These are phyloP conservation scores for Diaporthe vaccinii DNA, from an alignment of 2,329 filamentous ascomycete species.

Conservation along the genomic window DNA sequence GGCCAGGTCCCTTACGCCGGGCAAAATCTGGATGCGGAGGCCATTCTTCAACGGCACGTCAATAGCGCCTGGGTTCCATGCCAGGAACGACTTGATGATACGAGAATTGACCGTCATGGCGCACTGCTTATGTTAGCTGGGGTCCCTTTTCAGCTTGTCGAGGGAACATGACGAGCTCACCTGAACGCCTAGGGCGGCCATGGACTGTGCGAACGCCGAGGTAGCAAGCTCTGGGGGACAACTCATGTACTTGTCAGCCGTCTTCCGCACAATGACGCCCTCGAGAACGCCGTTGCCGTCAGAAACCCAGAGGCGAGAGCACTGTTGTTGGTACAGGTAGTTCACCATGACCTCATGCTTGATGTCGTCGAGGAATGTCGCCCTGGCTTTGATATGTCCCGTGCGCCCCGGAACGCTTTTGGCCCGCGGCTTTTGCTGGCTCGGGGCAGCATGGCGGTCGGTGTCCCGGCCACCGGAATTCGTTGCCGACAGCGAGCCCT, in stretches of 20 bases:
- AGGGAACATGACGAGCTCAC: constrained; percentile 55
- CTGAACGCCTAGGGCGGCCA: constrained; percentile 78
- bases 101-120: constrained; percentile 86
- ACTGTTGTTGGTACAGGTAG: constrained; percentile 86
- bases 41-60: constrained; percentile 84
- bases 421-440: constrained; percentile 60
- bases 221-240: constrained; percentile 75
- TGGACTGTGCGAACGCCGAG: constrained; percentile 75
- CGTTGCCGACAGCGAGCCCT: constrained; percentile 41
- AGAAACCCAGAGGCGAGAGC: constrained; percentile 79
- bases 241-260: constrained; percentile 77
- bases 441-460: constrained; percentile 55
- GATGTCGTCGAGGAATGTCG: constrained; percentile 76
- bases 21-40: constrained; percentile 81
- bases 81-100: constrained; percentile 83
- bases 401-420: constrained; percentile 63
- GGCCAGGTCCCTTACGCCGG: constrained; percentile 77
- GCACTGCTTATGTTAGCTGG: constrained; percentile 60
- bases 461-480: constrained; percentile 55
- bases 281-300: constrained; percentile 77
- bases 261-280: constrained; percentile 79
- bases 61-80: constrained; percentile 79
- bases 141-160: not conserved
- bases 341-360: constrained; percentile 88
- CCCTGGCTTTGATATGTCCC: constrained; percentile 60